A percentile compares a stretch with the other conserved stretches of the same genome.
Conservation (phyloP, 352 stramenopile genomes). For the Phytophthora pini region DNA sequence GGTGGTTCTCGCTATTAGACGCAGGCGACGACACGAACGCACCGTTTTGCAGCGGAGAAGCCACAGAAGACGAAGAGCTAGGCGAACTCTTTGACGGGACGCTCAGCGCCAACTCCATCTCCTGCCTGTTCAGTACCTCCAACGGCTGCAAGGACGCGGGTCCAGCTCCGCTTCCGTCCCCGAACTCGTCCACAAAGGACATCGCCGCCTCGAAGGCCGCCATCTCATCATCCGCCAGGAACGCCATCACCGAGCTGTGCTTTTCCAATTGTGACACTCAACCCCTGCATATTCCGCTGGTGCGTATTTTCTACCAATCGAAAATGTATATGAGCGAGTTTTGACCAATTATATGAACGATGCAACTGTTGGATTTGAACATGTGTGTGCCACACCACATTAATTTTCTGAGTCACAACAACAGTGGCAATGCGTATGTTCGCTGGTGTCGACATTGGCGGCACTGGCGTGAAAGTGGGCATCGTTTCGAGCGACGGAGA, state of each 20-base stretch:
- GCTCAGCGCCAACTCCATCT: slow-evolving; percentile 37
- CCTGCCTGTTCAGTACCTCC: slow-evolving; percentile 29
- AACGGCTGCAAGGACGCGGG: not conserved
- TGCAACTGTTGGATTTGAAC: not conserved
- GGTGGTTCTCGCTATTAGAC: slow-evolving; percentile 30
- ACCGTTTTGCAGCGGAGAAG: slow-evolving; percentile 18
- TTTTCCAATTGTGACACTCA: slow-evolving; percentile 23
- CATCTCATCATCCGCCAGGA: slow-evolving; percentile 44
- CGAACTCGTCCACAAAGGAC: slow-evolving; percentile 45
- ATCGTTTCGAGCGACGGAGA: slow-evolving; percentile 57
- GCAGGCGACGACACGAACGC: slow-evolving; percentile 18
- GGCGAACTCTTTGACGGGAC: slow-evolving; percentile 14
- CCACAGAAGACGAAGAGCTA: slow-evolving; percentile 17
- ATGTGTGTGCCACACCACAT: too few species aligned
- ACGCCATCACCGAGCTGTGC: slow-evolving; percentile 19
- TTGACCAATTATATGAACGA: slow-evolving; percentile 1
- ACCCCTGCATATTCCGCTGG: slow-evolving; percentile 7
- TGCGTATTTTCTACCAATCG: slow-evolving; percentile 24
- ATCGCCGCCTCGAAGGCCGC: slow-evolving; percentile 37
- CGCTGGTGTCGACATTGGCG: slow-evolving; percentile 78
- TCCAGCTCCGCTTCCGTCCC: not conserved
- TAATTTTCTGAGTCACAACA: too few species aligned
- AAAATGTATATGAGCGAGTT: not conserved
- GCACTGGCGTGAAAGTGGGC: slow-evolving; percentile 76
- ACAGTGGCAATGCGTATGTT: slow-evolving; percentile 36